Evolutionary conservation across 2,329 filamentous ascomycete genomes (phyloP).

Genomic region (Cladosporium sp.): DNA sequence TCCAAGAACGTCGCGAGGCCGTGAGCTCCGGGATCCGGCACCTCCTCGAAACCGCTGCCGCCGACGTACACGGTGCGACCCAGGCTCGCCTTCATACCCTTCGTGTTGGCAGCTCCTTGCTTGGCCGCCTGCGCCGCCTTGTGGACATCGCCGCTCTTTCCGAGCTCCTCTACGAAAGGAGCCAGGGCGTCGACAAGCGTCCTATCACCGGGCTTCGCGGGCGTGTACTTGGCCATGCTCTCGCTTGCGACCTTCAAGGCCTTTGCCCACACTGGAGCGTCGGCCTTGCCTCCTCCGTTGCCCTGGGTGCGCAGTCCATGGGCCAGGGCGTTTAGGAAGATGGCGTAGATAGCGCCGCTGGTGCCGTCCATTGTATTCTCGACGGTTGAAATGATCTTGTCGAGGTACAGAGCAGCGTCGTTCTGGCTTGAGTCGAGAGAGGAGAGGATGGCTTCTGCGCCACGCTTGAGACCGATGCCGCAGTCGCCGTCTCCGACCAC

Average conservation of each 20-base stretch:
- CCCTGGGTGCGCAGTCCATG: slow-evolving; percentile 57
- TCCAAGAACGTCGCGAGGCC: slow-evolving; percentile 82
- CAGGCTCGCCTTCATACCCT: slow-evolving; percentile 84
- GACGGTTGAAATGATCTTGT: slow-evolving; percentile 56
- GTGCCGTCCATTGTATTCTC: slow-evolving; percentile 70
- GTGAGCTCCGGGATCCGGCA: slow-evolving; percentile 66
- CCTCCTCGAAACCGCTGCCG: slow-evolving; percentile 63
- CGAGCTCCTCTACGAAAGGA: slow-evolving; percentile 74
- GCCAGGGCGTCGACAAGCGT: slow-evolving; percentile 85
- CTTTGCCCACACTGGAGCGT: slow-evolving; percentile 51
- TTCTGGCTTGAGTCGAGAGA: slow-evolving; percentile 34
- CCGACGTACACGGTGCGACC: slow-evolving; percentile 80
- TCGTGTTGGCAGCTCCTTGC: slow-evolving; percentile 73
- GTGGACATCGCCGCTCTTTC: slow-evolving; percentile 57
- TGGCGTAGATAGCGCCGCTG: slow-evolving; percentile 72
- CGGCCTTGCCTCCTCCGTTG: slow-evolving; percentile 26
- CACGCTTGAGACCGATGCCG: slow-evolving; percentile 76
- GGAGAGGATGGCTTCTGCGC: slow-evolving; percentile 60
- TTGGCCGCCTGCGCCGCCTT: slow-evolving; percentile 70
- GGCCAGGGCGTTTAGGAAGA: slow-evolving; percentile 82
- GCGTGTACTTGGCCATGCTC: slow-evolving; percentile 75
- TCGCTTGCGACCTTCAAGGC: slow-evolving; percentile 67
- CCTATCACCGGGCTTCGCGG: slow-evolving; percentile 79
- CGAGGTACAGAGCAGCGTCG: slow-evolving; percentile 55
- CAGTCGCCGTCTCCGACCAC: slow-evolving; percentile 89